Percentiles rank a stretch among this genome's conserved stretches.
Evolutionary conservation across 371 early-diverging fungal genomes (phyloP).

Genomic region (Mucor ambiguus): DNA sequence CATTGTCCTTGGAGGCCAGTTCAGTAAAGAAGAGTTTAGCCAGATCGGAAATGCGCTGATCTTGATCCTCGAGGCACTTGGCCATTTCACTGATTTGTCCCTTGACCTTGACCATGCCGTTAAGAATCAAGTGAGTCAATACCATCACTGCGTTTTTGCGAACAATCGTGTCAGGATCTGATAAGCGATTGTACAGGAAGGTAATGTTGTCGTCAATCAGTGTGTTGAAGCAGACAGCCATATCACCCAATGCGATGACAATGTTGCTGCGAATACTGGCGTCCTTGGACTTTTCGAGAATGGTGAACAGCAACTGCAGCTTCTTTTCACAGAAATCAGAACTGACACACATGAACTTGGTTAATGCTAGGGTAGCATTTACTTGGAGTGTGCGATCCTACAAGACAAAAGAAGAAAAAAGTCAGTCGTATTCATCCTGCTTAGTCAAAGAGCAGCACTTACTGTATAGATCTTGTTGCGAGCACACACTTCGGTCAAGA

Average conservation of each 20-base stretch:
- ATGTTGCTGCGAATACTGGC: constrained; percentile 86
- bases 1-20: constrained; percentile 93
- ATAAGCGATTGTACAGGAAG: constrained; percentile 88
- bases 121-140: constrained; percentile 92
- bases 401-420: neutral
- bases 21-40: constrained; percentile 96
- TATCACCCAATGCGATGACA: constrained; percentile 95
- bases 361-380: constrained; percentile 82
- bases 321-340: constrained; percentile 90
- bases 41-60: constrained; percentile 85
- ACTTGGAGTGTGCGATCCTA: constrained; percentile 83
- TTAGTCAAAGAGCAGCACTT: constrained; percentile 23
- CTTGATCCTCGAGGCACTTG: constrained; percentile 89
- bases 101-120: constrained; percentile 98
- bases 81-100: constrained; percentile 98
- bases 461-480: constrained; percentile 81
- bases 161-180: constrained; percentile 77
- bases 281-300: constrained; percentile 81
- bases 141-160: constrained; percentile 98
- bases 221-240: constrained; percentile 93
- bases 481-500: constrained; percentile 80
- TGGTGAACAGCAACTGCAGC: constrained; percentile 89
- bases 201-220: constrained; percentile 93
- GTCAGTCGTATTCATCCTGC: neutral
- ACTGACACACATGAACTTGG: constrained; percentile 96